Evolutionary conservation across 2,329 filamentous ascomycete species (phyloP).

Genomic region (Sporothrix schenckii): DNA sequence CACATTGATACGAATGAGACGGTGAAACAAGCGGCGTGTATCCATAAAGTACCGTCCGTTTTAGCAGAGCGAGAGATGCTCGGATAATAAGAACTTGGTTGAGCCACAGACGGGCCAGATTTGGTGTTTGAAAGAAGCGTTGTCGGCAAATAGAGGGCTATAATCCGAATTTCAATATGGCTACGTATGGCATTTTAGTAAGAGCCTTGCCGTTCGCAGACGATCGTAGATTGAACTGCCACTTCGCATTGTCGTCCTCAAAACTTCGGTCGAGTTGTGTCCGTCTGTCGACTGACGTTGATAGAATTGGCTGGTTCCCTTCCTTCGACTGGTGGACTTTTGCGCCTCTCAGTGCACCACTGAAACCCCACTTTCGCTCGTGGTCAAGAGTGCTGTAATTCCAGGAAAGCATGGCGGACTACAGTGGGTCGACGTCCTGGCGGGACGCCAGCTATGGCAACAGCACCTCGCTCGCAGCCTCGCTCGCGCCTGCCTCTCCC

Average conservation of each 20-base stretch:
- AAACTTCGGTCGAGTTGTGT: not conserved
- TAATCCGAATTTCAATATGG: not conserved
- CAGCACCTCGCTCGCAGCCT: conserved; percentile 20
- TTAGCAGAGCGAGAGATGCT: not conserved
- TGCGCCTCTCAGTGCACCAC: not conserved
- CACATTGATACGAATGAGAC: not conserved
- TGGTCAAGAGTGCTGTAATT: conserved; percentile 30
- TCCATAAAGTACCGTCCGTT: not conserved
- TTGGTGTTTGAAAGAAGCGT: not conserved
- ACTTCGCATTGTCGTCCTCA: conserved; percentile 9
- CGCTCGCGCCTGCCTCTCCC: conserved; percentile 25
- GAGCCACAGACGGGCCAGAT: not conserved
- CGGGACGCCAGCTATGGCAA: conserved; percentile 19
- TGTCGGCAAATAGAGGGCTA: conserved; percentile 23
- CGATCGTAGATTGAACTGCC: not conserved
- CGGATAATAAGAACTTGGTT: not conserved
- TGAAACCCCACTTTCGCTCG: not conserved
- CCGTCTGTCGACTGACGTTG: not conserved
- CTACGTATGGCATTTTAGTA: not conserved
- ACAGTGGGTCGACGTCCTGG: conserved; percentile 24
- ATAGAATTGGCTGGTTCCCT: not conserved
- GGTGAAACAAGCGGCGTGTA: not conserved
- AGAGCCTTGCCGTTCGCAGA: not conserved
- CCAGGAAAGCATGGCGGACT: conserved; percentile 24
- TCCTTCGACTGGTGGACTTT: not conserved